A percentile compares a stretch with the other conserved stretches of the same genome.
phyloP scores from a whole-genome alignment of 176 grass and related monocot genomes.

The Triticum urartu region DNA sequence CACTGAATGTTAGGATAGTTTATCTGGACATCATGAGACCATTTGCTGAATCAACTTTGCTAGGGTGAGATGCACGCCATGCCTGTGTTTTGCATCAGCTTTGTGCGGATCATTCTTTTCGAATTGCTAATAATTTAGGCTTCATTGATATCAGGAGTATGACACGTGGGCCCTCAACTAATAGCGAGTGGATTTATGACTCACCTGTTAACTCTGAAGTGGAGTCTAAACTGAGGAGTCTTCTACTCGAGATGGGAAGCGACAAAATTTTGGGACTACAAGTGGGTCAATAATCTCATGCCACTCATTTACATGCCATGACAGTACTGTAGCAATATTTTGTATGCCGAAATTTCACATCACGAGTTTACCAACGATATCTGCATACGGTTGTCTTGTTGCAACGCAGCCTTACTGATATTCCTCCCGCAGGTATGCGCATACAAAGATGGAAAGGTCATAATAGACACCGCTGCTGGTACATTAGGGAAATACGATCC shows the following conservation, averaged over 20 bases:
- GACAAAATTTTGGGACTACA: constrained; percentile 98
- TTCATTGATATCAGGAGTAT: constrained; percentile 51
- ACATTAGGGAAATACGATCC: constrained; percentile 90
- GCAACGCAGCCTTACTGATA: constrained; percentile 11
- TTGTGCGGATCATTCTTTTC: constrained; percentile 19
- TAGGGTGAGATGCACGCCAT: constrained; percentile 56
- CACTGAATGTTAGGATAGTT: constrained; percentile 77
- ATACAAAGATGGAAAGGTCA: constrained; percentile 96
- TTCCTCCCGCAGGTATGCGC: constrained; percentile 67
- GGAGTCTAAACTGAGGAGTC: constrained; percentile 74
- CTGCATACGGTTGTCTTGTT: neutral
- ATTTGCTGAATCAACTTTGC: constrained; percentile 92
- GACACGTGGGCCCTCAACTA: constrained; percentile 22
- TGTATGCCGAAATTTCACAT: neutral
- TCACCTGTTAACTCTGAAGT: constrained; percentile 84
- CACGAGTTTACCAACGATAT: neutral
- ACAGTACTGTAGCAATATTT: constrained; percentile 2
- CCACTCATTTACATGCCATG: neutral
- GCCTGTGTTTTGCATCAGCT: constrained; percentile 9
- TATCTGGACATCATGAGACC: constrained; percentile 98
- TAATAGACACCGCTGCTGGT: constrained; percentile 97
- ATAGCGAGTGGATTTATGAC: constrained; percentile 76
- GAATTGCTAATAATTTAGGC: constrained; percentile 30
- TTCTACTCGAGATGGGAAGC: constrained; percentile 72
- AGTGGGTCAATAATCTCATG: constrained; percentile 45